phyloP scores from a whole-genome alignment of 371 early-diverging fungal species.

The Mucor sp. region DNA sequence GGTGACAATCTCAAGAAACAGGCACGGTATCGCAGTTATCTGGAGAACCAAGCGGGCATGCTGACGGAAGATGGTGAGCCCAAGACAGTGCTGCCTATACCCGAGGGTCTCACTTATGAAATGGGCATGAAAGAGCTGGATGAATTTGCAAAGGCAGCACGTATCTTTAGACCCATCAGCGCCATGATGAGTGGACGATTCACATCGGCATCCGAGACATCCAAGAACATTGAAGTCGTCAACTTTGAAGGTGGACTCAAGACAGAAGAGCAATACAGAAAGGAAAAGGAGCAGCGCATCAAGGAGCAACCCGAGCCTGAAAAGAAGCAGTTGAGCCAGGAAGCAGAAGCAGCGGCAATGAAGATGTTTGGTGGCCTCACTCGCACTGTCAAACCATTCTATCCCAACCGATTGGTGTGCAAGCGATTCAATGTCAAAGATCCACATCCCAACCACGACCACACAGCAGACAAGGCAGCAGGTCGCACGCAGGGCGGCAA shows the following conservation, averaged over 20 bases:
- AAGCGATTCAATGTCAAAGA: conserved; percentile 83
- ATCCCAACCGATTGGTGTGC: conserved; percentile 74
- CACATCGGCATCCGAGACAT: conserved; percentile 54
- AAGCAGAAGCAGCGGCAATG: conserved; percentile 69
- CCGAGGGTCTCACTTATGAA: conserved; percentile 55
- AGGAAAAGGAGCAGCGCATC: conserved; percentile 36
- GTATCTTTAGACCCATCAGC: conserved; percentile 78
- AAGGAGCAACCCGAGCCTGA: conserved; percentile 30
- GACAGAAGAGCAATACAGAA: conserved; percentile 47
- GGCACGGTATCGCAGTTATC: conserved; percentile 71
- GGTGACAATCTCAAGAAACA: conserved; percentile 75
- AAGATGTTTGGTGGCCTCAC: conserved; percentile 81
- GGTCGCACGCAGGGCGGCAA: conserved; percentile 45
- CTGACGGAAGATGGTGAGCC: conserved; percentile 36
- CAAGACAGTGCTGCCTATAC: conserved; percentile 35
- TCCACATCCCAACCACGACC: conserved; percentile 68
- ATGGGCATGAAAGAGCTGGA: conserved; percentile 68
- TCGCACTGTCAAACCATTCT: conserved; percentile 61
- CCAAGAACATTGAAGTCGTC: conserved; percentile 28
- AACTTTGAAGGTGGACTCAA: conserved; percentile 58
- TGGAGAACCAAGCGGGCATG: conserved; percentile 68
- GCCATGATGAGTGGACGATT: conserved; percentile 82
- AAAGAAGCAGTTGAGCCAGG: conserved; percentile 45
- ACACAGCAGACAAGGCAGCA: conserved; percentile 19
- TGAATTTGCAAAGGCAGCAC: conserved; percentile 85